Percentiles rank a stretch among this genome's conserved stretches.
These are phyloP conservation scores for Panicum hallii DNA, from an alignment of 202 grass and related monocot species.

Conservation along the genomic window DNA sequence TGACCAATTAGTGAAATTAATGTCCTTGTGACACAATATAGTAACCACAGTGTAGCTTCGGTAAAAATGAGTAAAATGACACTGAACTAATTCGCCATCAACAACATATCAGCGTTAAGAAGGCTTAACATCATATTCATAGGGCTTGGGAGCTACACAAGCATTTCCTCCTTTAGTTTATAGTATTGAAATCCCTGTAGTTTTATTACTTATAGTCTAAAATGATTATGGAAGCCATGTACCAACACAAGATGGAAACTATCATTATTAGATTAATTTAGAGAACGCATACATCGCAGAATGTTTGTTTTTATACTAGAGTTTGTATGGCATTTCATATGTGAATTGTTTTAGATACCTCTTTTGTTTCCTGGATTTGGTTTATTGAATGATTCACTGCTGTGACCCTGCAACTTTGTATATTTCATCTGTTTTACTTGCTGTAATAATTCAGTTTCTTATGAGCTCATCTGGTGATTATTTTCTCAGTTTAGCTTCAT, in stretches of 20 bases:
- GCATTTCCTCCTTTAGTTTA: background rate
- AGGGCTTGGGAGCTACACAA: background rate
- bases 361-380: background rate
- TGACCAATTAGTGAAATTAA: background rate
- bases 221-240: constrained; percentile 32
- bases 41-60: background rate
- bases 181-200: constrained; percentile 18
- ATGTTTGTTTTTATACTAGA: constrained; percentile 5
- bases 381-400: constrained; percentile 24
- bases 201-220: constrained; percentile 3
- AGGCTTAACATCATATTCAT: background rate
- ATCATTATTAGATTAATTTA: constrained; percentile 29
- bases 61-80: background rate
- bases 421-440: constrained; percentile 42
- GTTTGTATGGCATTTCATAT: constrained; percentile 24
- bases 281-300: background rate
- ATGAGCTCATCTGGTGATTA: background rate
- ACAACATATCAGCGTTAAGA: background rate
- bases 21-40: background rate
- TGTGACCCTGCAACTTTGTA: constrained; percentile 19
- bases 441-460: constrained; percentile 6
- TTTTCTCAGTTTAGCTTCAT: constrained; percentile 31
- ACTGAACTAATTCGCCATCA: constrained; percentile 28
- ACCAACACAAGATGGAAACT: constrained; percentile 18
- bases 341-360: background rate